These are phyloP conservation scores for Aspergillus sclerotiicarbonarius DNA, from an alignment of 495 filamentous ascomycete species.

Conservation along the genomic window DNA sequence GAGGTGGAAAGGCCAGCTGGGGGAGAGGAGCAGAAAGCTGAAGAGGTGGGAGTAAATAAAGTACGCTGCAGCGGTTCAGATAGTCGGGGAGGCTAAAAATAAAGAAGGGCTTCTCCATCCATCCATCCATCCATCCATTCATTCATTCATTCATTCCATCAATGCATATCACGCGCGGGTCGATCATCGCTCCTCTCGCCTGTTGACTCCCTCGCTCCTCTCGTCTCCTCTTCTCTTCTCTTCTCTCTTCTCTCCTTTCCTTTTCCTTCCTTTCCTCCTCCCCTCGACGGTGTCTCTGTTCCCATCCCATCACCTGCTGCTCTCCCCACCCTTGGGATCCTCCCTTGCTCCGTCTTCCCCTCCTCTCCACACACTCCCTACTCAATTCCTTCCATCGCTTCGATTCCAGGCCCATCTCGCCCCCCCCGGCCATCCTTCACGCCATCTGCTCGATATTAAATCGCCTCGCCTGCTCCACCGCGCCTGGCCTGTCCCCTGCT, in stretches of 20 bases:
- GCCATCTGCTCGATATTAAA: neutral
- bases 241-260: neutral
- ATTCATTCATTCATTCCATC: neutral
- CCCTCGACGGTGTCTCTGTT: constrained; percentile 20
- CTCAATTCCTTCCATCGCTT: too few relatives aligned
- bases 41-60: neutral
- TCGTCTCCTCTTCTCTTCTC: neutral
- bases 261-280: constrained; percentile 5
- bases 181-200: too few relatives aligned
- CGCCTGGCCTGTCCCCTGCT: neutral
- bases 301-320: constrained; percentile 1
- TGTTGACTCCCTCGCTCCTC: too few relatives aligned
- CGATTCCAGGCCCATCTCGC: neutral
- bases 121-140: too few relatives aligned
- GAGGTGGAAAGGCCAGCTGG: too few relatives aligned
- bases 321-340: constrained; percentile 5
- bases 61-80: too few relatives aligned
- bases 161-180: neutral
- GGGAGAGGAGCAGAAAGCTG: neutral
- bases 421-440: neutral
- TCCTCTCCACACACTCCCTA: too few relatives aligned
- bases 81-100: constrained; percentile 20
- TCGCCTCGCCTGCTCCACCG: neutral
- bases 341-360: constrained; percentile 3
- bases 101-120: too few relatives aligned